These are phyloP conservation scores for Cryptococcus maquisensis DNA, from an alignment of 1,284 basidiomycete genomes.

Conservation along the genomic window DNA sequence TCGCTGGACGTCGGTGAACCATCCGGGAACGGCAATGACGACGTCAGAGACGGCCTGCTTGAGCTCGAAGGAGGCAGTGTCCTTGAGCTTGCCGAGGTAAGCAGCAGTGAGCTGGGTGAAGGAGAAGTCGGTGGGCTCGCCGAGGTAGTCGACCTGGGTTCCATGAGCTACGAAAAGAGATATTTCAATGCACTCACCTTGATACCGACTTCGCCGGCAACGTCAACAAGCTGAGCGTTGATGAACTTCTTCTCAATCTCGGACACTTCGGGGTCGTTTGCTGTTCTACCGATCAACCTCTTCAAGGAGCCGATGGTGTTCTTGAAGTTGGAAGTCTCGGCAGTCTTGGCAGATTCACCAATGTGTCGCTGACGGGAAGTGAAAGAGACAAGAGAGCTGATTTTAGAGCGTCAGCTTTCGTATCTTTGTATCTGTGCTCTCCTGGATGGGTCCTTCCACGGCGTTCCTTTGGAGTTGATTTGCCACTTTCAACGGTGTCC, in stretches of 20 bases:
- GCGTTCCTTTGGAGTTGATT: no score
- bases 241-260: constrained; percentile 83
- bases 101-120: constrained; percentile 80
- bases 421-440: no score
- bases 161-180: not conserved
- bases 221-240: constrained; percentile 77
- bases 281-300: constrained; percentile 73
- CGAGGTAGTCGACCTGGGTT: constrained; percentile 74
- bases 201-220: constrained; percentile 71
- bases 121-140: constrained; percentile 70
- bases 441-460: no score
- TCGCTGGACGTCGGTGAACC: constrained; percentile 88
- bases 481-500: no score
- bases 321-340: constrained; percentile 95
- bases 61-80: constrained; percentile 76
- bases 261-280: constrained; percentile 70
- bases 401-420: not conserved
- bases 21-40: constrained; percentile 88
- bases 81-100: constrained; percentile 82
- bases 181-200: constrained; percentile 57
- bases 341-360: constrained; percentile 89
- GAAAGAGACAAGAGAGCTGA: constrained; percentile 87
- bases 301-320: constrained; percentile 91
- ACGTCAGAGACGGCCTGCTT: constrained; percentile 80
- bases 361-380: constrained; percentile 80